These are phyloP conservation scores for Bryum argenteum DNA, from an alignment of 225 moss, liverwort and hornwort species.

Conservation along the genomic window DNA sequence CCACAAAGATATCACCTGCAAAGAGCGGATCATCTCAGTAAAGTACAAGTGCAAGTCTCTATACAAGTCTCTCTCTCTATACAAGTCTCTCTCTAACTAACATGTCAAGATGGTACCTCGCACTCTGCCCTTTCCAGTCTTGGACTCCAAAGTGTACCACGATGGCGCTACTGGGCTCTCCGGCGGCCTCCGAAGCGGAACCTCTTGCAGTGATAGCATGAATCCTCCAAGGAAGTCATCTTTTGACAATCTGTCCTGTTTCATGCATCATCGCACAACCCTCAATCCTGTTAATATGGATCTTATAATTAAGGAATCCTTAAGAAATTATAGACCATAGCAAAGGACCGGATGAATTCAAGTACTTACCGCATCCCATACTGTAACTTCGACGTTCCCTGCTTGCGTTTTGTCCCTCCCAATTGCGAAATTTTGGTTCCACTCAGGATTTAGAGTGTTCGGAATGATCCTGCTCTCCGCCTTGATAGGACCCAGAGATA, in stretches of 20 bases:
- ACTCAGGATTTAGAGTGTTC: constrained; percentile 61
- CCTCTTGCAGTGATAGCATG: constrained; percentile 59
- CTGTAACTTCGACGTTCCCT: constrained; percentile 51
- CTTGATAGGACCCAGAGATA: constrained; percentile 48
- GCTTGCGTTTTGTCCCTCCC: constrained; percentile 65
- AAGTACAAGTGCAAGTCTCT: background rate
- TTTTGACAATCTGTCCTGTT: constrained; percentile 69
- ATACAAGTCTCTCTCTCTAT: constrained; percentile 14
- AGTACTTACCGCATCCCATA: constrained; percentile 67
- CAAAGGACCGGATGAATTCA: background rate
- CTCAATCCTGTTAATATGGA: no score
- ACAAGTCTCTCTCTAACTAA: constrained; percentile 11
- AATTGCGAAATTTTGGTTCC: constrained; percentile 73
- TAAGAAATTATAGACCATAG: no score
- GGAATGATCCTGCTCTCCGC: constrained; percentile 54
- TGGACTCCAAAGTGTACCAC: constrained; percentile 80
- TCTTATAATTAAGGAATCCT: background rate
- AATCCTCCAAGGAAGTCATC: constrained; percentile 88
- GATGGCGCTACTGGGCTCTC: constrained; percentile 70
- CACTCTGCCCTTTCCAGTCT: constrained; percentile 66
- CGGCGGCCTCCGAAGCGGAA: constrained; percentile 70
- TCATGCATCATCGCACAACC: no score
- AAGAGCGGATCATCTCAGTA: background rate
- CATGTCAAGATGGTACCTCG: constrained; percentile 48
- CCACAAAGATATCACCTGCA: constrained; percentile 79